Conservation (phyloP, 2,329 filamentous ascomycete species). For the Aspergillus ochraceoroseus region DNA sequence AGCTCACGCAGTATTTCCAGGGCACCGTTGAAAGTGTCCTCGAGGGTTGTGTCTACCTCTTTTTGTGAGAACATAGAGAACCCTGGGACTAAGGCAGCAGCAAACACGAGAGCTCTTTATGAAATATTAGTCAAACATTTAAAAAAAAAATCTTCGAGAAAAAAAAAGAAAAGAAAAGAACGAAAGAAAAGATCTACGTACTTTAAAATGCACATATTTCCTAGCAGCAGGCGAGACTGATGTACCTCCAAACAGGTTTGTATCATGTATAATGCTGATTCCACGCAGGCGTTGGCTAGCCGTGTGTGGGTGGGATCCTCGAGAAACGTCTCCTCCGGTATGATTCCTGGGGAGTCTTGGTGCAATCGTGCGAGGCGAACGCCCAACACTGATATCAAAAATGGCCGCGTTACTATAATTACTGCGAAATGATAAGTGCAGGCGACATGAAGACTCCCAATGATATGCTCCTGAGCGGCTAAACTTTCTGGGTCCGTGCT, state of each 20-base stretch:
- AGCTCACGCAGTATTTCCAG: conserved; percentile 49
- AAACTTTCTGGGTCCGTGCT: conserved; percentile 18
- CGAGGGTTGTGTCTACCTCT: conserved; percentile 39
- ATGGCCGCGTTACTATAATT: conserved; percentile 53
- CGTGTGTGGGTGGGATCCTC: conserved; percentile 31
- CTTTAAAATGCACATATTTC: conserved; percentile 59
- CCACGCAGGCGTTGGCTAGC: conserved; percentile 52
- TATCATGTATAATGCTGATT: conserved; percentile 53
- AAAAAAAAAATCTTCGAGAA: too few relatives aligned
- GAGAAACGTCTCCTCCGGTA: conserved; percentile 13
- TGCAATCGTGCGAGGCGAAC: conserved; percentile 31
- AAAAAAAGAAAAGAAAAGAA: too few relatives aligned
- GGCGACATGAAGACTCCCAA: conserved; percentile 53
- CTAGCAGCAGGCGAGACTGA: conserved; percentile 44
- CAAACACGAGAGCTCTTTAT: conserved; percentile 52
- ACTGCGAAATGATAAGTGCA: conserved; percentile 58
- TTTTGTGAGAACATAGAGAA: conserved; percentile 53
- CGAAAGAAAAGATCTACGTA: conserved; percentile 28
- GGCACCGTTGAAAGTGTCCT: conserved; percentile 48
- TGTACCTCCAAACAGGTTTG: conserved; percentile 52
- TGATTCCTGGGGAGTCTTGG: conserved; percentile 23
- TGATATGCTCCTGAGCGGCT: conserved; percentile 34
- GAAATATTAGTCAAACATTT: too few relatives aligned
- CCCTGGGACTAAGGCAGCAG: conserved; percentile 54
- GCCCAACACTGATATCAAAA: conserved; percentile 50